phyloP scores from a whole-genome alignment of 305 asterid genomes.

The Lippia alba region DNA sequence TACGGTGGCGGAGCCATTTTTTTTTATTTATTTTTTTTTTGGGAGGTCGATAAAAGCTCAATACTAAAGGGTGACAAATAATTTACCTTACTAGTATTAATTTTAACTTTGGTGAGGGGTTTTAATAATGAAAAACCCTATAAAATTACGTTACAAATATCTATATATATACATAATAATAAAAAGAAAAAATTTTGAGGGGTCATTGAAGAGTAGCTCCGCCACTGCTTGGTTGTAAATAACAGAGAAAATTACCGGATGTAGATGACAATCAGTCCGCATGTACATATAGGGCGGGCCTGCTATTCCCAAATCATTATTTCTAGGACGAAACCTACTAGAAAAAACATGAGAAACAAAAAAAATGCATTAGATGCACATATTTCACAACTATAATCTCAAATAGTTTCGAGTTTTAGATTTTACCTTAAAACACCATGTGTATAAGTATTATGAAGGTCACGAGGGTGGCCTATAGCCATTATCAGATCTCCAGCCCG shows the following conservation, averaged over 20 bases:
- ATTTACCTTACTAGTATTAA: background rate
- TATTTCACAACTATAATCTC: background rate
- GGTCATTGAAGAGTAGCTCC: slow-evolving; percentile 16
- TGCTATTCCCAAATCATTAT: slow-evolving; percentile 86
- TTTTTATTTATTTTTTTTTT: no score
- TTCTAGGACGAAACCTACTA: slow-evolving; percentile 88
- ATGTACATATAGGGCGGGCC: slow-evolving; percentile 76
- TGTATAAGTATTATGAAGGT: slow-evolving; percentile 86
- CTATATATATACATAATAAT: no score
- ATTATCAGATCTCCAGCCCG: slow-evolving; percentile 91
- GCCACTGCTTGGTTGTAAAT: background rate
- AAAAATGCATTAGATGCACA: slow-evolving; percentile 27
- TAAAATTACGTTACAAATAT: no score
- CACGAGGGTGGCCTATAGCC: slow-evolving; percentile 88
- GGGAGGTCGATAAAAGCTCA: no score
- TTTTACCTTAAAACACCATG: slow-evolving; percentile 88
- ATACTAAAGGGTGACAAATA: background rate
- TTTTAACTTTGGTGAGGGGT: no score
- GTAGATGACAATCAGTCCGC: slow-evolving; percentile 91
- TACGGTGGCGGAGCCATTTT: no score
- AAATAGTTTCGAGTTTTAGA: slow-evolving; percentile 18
- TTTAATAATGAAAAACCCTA: no score
- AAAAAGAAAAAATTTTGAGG: no score
- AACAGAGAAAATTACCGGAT: slow-evolving; percentile 52
- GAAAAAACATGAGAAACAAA: slow-evolving; percentile 35